Conservation (phyloP, 1,139 yeast genomes). For the Lizanozyma gosingica region DNA sequence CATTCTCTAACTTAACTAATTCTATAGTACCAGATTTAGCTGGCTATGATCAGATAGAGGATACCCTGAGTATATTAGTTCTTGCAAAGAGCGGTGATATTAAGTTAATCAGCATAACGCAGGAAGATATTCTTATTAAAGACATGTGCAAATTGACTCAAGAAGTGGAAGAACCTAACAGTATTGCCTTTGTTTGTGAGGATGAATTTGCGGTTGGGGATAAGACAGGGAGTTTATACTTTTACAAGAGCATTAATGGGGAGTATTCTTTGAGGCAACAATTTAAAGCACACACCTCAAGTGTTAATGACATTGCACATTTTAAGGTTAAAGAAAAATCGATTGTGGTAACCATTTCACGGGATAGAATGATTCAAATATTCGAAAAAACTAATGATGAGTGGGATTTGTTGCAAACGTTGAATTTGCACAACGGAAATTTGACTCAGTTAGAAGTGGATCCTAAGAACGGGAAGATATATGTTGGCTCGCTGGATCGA, state of each 20-base stretch:
- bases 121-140: background rate
- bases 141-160: background rate
- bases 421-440: constrained; percentile 51
- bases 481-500: constrained; percentile 52
- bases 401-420: constrained; percentile 51
- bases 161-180: background rate
- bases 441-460: constrained; percentile 27
- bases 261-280: constrained; percentile 10
- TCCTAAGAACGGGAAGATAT: constrained; percentile 21
- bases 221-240: constrained; percentile 32
- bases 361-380: constrained; percentile 57
- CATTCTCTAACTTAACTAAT: background rate
- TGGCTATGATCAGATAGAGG: background rate
- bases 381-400: constrained; percentile 17
- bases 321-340: constrained; percentile 16
- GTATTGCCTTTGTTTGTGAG: constrained; percentile 7
- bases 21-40: background rate
- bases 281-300: constrained; percentile 41
- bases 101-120: background rate
- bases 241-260: constrained; percentile 10
- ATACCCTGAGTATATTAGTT: background rate
- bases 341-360: constrained; percentile 38
- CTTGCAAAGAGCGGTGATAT: background rate
- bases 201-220: constrained; percentile 34
- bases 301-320: constrained; percentile 33